A percentile compares a stretch with the other conserved stretches of the same genome.
Conservation (phyloP, 805 yeast genomes). For the Saccharomyces paradoxus region DNA sequence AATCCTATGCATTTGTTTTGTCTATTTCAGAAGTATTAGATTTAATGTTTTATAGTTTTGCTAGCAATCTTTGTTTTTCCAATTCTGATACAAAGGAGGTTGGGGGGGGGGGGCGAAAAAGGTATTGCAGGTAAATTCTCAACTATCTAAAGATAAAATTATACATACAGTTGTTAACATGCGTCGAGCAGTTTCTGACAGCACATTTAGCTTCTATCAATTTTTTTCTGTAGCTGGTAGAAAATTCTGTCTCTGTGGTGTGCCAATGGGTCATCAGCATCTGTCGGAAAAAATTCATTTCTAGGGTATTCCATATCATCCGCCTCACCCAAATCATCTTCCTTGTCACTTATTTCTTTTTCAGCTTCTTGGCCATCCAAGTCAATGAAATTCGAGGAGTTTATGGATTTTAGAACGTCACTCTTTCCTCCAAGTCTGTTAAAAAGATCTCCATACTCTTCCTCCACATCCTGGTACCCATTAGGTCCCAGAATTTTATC, state of each 20-base stretch:
- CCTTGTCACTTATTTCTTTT: conserved; percentile 35
- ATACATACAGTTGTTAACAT: no score
- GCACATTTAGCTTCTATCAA: conserved; percentile 31
- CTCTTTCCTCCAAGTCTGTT: conserved; percentile 14
- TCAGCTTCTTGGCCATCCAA: conserved; percentile 17
- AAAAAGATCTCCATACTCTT: conserved; percentile 19
- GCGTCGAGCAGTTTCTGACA: not conserved
- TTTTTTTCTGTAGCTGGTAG: conserved; percentile 48
- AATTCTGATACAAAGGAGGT: not conserved
- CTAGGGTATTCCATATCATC: conserved; percentile 32
- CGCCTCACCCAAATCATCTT: conserved; percentile 68
- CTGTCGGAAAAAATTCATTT: conserved; percentile 48
- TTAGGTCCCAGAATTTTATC: not conserved
- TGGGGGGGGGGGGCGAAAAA: no score
- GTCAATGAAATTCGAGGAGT: conserved; percentile 25
- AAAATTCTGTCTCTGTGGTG: conserved; percentile 57
- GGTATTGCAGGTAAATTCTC: no score
- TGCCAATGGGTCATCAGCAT: conserved; percentile 53
- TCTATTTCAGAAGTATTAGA: not conserved
- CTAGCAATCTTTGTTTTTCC: not conserved
- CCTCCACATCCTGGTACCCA: not conserved
- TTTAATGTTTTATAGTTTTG: no score
- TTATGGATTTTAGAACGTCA: conserved; percentile 21
- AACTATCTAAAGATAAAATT: no score
- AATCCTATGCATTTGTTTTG: not conserved